phyloP scores from a whole-genome alignment of 2,329 filamentous ascomycete genomes.

The Dothiorella sarmentorum region DNA sequence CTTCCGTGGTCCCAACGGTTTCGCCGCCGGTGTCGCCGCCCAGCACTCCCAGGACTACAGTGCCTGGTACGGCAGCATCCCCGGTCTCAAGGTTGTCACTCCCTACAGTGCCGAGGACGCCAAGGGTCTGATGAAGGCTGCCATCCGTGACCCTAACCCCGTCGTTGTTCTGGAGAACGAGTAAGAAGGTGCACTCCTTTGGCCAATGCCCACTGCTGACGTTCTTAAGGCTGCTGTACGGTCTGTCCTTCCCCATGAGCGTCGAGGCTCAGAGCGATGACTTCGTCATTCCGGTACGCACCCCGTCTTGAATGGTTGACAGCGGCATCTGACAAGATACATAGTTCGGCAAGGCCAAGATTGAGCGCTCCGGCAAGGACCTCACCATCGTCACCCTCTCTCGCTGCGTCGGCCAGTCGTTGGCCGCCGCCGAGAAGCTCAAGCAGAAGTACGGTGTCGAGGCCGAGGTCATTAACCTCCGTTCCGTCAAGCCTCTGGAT shows the following conservation, averaged over 20 bases:
- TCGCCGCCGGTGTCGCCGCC: conserved; percentile 89
- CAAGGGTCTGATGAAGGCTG: conserved; percentile 95
- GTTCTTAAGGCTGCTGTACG: conserved; percentile 67
- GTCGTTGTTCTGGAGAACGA: conserved; percentile 66
- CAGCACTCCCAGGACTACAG: conserved; percentile 99
- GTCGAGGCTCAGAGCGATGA: conserved; percentile 93
- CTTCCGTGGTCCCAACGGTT: conserved; percentile 98
- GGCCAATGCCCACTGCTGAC: background rate
- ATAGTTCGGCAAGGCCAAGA: conserved; percentile 94
- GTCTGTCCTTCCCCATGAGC: conserved; percentile 93
- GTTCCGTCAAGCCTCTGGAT: conserved; percentile 94
- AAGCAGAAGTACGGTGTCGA: conserved; percentile 97
- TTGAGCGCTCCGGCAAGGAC: conserved; percentile 94
- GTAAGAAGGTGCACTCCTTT: conserved; percentile 26
- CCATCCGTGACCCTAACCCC: conserved; percentile 96
- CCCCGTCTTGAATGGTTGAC: background rate
- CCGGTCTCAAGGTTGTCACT: conserved; percentile 92
- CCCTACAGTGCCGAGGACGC: conserved; percentile 98
- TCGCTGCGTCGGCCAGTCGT: conserved; percentile 88
- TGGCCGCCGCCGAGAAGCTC: conserved; percentile 82
- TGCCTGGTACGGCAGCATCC: conserved; percentile 98
- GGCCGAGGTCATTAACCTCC: conserved; percentile 95
- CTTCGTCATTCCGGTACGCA: conserved; percentile 76
- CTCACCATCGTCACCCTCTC: conserved; percentile 93
- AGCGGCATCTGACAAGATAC: background rate